phyloP scores from a whole-genome alignment of 768 basidiomycete genomes.

The Lactarius deliciosus region DNA sequence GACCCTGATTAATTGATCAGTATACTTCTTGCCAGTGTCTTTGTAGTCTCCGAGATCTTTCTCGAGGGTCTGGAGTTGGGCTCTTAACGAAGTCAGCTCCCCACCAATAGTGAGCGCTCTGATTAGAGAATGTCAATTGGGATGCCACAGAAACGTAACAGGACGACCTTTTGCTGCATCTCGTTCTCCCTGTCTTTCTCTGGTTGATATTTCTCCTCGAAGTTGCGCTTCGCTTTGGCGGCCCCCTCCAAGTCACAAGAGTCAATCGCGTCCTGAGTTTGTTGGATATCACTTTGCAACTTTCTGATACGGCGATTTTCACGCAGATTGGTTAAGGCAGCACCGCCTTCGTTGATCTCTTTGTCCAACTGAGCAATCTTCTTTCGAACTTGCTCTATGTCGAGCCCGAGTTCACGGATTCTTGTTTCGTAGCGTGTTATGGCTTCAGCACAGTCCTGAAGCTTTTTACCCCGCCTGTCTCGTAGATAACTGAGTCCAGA shows the following conservation, averaged over 20 bases:
- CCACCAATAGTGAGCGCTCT: conserved; percentile 85
- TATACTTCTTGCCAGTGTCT: conserved; percentile 81
- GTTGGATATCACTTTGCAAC: conserved; percentile 62
- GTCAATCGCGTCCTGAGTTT: conserved; percentile 69
- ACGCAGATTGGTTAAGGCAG: conserved; percentile 65
- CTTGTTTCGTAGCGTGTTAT: conserved; percentile 50
- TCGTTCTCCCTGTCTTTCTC: conserved; percentile 73
- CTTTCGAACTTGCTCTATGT: conserved; percentile 43
- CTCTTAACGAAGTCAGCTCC: conserved; percentile 71
- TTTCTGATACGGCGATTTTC: conserved; percentile 82
- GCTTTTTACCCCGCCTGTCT: conserved; percentile 58
- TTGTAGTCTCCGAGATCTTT: conserved; percentile 82
- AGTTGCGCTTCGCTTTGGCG: conserved; percentile 78
- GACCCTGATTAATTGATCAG: conserved; percentile 89
- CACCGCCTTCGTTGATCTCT: conserved; percentile 75
- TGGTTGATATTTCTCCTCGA: conserved; percentile 73
- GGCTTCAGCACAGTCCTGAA: conserved; percentile 57
- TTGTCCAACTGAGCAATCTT: conserved; percentile 62
- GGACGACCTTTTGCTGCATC: conserved; percentile 62
- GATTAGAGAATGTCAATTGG: background rate
- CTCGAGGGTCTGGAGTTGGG: conserved; percentile 64
- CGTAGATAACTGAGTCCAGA: conserved; percentile 61
- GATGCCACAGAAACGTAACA: conserved; percentile 9
- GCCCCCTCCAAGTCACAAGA: conserved; percentile 82
- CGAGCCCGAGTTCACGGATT: conserved; percentile 43